Percentiles rank a stretch among this genome's conserved stretches.
Conservation (phyloP, 2,329 filamentous ascomycete species). For the Arthrobotrys megalospora region DNA sequence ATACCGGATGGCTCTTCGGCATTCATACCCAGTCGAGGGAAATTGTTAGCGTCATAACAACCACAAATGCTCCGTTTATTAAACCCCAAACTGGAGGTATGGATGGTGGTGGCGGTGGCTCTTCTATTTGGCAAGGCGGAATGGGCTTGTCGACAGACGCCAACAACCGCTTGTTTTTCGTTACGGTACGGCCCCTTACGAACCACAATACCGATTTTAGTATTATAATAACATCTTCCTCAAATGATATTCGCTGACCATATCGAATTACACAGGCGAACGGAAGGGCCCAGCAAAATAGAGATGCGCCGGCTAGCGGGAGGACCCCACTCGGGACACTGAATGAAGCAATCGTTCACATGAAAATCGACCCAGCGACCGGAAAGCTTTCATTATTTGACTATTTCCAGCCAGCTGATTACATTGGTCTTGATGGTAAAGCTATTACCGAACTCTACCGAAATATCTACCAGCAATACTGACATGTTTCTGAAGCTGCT, state of each 20-base stretch:
- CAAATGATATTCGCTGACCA: neutral
- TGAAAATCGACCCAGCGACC: slow-evolving; percentile 63
- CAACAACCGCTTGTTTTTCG: slow-evolving; percentile 65
- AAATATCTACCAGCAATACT: neutral
- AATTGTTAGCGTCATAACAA: slow-evolving; percentile 67
- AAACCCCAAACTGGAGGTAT: slow-evolving; percentile 65
- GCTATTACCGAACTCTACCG: neutral
- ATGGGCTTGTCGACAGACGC: slow-evolving; percentile 66
- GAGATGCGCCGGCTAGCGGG: slow-evolving; percentile 66
- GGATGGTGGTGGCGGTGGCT: slow-evolving; percentile 67
- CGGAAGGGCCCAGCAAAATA: slow-evolving; percentile 65
- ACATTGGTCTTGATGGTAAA: slow-evolving; percentile 67
- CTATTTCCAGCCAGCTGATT: slow-evolving; percentile 74
- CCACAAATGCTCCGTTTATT: slow-evolving; percentile 68
- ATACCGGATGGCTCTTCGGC: slow-evolving; percentile 72
- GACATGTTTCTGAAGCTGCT: slow-evolving; percentile 67
- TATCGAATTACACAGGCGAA: slow-evolving; percentile 50
- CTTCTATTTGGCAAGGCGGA: slow-evolving; percentile 67
- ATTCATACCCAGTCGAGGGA: slow-evolving; percentile 69
- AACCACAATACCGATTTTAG: neutral
- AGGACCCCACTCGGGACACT: slow-evolving; percentile 66
- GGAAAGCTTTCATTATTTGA: slow-evolving; percentile 71
- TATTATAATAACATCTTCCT: neutral
- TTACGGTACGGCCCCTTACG: slow-evolving; percentile 55
- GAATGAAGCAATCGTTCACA: slow-evolving; percentile 70